These are phyloP conservation scores for Aschersonia sp. DNA, from an alignment of 2,329 filamentous ascomycete species.

Conservation along the genomic window DNA sequence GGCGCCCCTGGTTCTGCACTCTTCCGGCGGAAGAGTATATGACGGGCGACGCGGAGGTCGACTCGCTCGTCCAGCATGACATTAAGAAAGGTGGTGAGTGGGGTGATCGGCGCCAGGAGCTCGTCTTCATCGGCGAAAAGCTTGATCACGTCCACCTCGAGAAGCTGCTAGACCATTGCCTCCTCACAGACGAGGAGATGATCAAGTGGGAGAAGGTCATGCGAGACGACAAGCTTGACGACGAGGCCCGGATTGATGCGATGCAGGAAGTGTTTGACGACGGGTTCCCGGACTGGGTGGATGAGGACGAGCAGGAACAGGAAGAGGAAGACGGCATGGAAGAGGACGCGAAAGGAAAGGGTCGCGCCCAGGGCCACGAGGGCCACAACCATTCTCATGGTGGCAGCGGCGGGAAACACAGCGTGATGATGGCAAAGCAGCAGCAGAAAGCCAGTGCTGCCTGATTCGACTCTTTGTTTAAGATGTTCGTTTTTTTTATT, in stretches of 20 bases:
- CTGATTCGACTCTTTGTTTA: too few relatives aligned
- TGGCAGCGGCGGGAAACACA: background rate
- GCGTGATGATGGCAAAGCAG: background rate
- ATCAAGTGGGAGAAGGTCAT: conserved; percentile 36
- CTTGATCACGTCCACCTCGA: conserved; percentile 38
- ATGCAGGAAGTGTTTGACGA: conserved; percentile 40
- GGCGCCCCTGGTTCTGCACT: conserved; percentile 44
- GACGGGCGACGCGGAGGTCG: conserved; percentile 30
- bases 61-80: conserved; percentile 33
- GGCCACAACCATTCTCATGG: conserved; percentile 1
- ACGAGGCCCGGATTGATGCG: conserved; percentile 27
- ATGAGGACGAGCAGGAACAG: conserved; percentile 23
- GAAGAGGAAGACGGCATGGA: conserved; percentile 18
- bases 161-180: conserved; percentile 39
- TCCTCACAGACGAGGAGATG: conserved; percentile 47
- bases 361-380: conserved; percentile 9
- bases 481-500: too few relatives aligned
- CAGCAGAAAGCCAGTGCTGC: background rate
- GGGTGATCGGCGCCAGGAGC: conserved; percentile 56
- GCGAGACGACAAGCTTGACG: conserved; percentile 20
- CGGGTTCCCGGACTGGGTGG: conserved; percentile 41
- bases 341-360: conserved; percentile 4
- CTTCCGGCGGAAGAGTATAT: conserved; percentile 34
- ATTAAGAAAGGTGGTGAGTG: conserved; percentile 41
- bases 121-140: conserved; percentile 59